Conservation (phyloP, 345 rosid species). For the Xanthoceras sorbifolium region DNA sequence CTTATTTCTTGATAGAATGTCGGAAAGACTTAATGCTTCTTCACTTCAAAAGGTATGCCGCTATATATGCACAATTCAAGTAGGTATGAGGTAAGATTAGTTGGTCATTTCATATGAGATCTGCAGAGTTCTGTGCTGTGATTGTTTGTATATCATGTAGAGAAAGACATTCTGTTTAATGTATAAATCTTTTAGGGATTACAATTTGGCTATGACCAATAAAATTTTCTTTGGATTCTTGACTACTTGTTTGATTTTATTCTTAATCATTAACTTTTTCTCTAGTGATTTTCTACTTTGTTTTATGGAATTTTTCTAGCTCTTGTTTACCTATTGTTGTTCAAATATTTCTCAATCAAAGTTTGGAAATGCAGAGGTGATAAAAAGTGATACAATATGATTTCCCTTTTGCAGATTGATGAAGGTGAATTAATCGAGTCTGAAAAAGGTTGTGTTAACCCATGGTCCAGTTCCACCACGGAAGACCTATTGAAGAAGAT, state of each 20-base stretch:
- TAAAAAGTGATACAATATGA: conserved; percentile 5
- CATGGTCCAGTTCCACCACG: conserved; percentile 68
- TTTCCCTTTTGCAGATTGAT: conserved; percentile 43
- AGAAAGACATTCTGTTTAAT: not conserved
- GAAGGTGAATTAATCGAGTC: conserved; percentile 19
- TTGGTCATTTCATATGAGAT: not conserved
- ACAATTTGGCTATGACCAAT: not conserved
- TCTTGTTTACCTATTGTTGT: not conserved
- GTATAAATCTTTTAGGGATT: not conserved
- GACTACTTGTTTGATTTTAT: not conserved
- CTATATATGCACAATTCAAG: not conserved
- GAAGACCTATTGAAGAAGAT: conserved; percentile 55
- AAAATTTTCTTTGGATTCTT: not conserved
- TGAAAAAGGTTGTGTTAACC: conserved; percentile 45
- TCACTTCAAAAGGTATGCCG: conserved; percentile 50
- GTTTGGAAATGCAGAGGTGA: not conserved
- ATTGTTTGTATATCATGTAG: not conserved
- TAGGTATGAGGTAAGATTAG: not conserved
- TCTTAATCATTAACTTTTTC: not conserved
- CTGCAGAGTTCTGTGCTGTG: not conserved
- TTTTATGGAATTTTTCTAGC: not conserved
- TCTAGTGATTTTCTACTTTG: not conserved
- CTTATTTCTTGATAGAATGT: conserved; percentile 65
- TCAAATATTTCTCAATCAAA: conserved; percentile 3
- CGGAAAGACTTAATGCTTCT: conserved; percentile 48